Evolutionary conservation across 176 grass and related monocot species (phyloP).

Genomic region (bread wheat (Triticum aestivum)): DNA sequence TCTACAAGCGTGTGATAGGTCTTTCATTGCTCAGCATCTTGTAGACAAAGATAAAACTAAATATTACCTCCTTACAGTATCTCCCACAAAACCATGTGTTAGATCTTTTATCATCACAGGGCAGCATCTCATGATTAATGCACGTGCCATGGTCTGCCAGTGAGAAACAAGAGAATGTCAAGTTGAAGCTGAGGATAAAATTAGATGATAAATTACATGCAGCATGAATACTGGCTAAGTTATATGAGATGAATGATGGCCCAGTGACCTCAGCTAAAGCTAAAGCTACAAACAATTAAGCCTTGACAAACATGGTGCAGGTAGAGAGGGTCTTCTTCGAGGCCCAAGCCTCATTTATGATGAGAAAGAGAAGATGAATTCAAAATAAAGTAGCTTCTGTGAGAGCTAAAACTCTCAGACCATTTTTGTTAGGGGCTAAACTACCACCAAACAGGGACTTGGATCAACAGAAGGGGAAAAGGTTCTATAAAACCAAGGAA

Average conservation of each 20-base stretch:
- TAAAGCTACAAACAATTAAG: not conserved
- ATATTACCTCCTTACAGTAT: constrained; percentile 60
- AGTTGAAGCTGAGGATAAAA: constrained; percentile 18
- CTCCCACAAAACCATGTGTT: constrained; percentile 67
- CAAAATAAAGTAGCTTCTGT: not conserved
- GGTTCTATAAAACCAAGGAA: not conserved
- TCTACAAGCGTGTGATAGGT: not conserved
- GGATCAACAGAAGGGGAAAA: not conserved
- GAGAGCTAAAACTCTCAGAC: not conserved
- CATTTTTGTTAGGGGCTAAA: not conserved
- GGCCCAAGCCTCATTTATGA: not conserved
- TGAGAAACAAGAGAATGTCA: constrained; percentile 33
- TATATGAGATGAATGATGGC: not conserved
- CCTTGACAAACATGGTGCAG: not conserved
- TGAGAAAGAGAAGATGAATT: not conserved
- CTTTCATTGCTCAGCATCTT: not conserved
- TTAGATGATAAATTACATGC: not conserved
- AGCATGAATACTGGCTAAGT: not conserved
- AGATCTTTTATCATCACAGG: constrained; percentile 31
- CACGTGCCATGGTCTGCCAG: constrained; percentile 65
- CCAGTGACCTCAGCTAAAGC: not conserved
- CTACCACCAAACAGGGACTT: not conserved
- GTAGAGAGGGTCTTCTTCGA: not conserved
- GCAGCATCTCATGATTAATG: constrained; percentile 35
- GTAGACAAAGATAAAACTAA: constrained; percentile 13